Conservation (phyloP, 306 rosid species). For the Pyrus bretschneideri region DNA sequence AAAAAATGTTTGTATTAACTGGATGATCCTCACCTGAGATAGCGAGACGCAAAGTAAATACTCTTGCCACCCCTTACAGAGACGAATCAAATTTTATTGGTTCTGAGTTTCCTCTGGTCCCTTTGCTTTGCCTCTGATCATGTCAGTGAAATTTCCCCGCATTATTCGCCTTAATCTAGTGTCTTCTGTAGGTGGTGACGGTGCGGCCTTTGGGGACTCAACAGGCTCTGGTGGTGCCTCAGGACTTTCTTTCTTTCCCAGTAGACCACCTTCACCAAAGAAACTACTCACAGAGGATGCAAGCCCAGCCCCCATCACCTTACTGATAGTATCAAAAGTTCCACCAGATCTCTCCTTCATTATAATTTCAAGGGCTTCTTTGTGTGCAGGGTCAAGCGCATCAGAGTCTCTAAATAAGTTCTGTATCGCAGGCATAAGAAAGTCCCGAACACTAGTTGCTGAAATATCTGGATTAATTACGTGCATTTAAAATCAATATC, state of each 20-base stretch:
- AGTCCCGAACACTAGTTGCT: constrained; percentile 59
- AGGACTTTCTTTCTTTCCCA: constrained; percentile 63
- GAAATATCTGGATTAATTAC: constrained; percentile 55
- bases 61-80: neutral
- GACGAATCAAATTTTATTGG: constrained; percentile 22
- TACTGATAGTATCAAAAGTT: constrained; percentile 72
- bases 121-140: constrained; percentile 78
- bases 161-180: constrained; percentile 87
- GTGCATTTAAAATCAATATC: constrained; percentile 10
- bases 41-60: neutral
- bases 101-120: constrained; percentile 46
- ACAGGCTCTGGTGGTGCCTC: constrained; percentile 38
- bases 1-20: neutral
- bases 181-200: constrained; percentile 46
- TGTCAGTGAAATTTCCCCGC: constrained; percentile 84
- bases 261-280: constrained; percentile 82
- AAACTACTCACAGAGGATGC: constrained; percentile 77
- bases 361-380: constrained; percentile 95
- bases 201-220: constrained; percentile 38
- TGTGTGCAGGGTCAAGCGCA: constrained; percentile 95
- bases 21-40: constrained; percentile 13
- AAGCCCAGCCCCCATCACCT: constrained; percentile 93
- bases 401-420: constrained; percentile 69
- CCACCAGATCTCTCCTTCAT: constrained; percentile 96
- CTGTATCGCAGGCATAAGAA: constrained; percentile 77